Evolutionary conservation across 2,329 filamentous ascomycete species (phyloP), one percentile per base, ranked within the genome.

Genomic region (Penicillium thymicola): DNA sequence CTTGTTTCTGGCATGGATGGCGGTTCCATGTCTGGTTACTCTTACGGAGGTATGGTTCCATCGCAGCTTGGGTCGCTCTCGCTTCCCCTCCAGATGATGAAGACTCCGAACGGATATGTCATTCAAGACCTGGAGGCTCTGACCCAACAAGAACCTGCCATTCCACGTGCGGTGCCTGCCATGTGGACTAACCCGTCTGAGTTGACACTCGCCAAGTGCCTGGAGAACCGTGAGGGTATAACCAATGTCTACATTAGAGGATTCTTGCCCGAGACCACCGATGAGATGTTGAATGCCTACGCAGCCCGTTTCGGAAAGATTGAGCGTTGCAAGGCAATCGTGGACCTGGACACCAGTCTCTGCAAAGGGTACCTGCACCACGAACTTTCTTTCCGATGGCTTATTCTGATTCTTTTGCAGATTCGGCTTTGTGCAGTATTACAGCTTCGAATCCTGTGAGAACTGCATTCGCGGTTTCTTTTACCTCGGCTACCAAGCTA

Each of bases 221-320:
- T 99, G 47, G 90, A 96, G 76, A 97, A 97, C 69, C 89, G 92
- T 57, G 94, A 89, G 46, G 92, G 92, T 43, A 96, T 97, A 71
- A 94, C 92, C 61, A 99, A 99, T 69, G 93, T 99, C 63, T 99
- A 99, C 79, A 97, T 99, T 62, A 90, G 94, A 59, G 95, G 95
- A 18, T 87, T 99, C 60, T 89, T 96, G 62, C 93, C 94, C 0
- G 93, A 95, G 67, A 99, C 93, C 0, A 94, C 95, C 47, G 94
- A 99, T 69, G 89, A 95, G 48, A 88, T 95, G 71, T 80, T 99
- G 18, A 84, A 89, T 66, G 81, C 82, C 42, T 97, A 94, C 77
- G 89, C 93, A 42, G 82, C 85, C 65, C 89, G 93, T 49, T 99
- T 97, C 70, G 95, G 94, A 41, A 87, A 89, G 59, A 94, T 99